phyloP scores from a whole-genome alignment of 768 basidiomycete genomes.

The Phlebiopsis flavidoalba region DNA sequence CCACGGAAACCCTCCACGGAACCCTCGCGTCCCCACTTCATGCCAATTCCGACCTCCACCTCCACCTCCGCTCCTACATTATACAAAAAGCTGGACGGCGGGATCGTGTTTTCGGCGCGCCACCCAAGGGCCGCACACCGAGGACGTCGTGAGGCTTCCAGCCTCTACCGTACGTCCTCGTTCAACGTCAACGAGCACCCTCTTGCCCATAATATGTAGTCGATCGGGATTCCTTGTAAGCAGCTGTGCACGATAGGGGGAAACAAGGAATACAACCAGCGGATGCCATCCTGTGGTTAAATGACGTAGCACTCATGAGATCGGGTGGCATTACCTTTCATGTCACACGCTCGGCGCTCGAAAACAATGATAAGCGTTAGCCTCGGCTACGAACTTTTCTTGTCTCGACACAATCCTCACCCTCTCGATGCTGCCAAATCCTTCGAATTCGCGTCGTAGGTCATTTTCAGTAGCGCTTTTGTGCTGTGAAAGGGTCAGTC shows the following conservation, averaged over 20 bases:
- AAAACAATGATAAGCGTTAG: constrained; percentile 97
- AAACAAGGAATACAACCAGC: constrained; percentile 19
- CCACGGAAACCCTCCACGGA: constrained; percentile 30
- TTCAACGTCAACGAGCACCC: constrained; percentile 96
- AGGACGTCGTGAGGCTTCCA: constrained; percentile 98
- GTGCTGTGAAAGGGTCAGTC: constrained; percentile 47
- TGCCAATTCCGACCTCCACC: constrained; percentile 45
- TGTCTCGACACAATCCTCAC: constrained; percentile 90
- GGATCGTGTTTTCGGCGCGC: constrained; percentile 80
- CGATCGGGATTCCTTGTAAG: constrained; percentile 99
- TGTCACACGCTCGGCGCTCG: constrained; percentile 96
- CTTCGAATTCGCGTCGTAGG: constrained; percentile 91
- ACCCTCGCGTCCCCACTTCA: constrained; percentile 36
- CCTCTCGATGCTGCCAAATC: constrained; percentile 91
- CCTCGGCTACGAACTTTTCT: constrained; percentile 83
- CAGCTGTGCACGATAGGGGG: constrained; percentile 42
- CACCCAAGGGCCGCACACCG: constrained; percentile 99
- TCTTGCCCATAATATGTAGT: constrained; percentile 91
- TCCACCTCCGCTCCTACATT: constrained; percentile 42
- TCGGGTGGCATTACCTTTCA: constrained; percentile 76
- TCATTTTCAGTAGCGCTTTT: constrained; percentile 90
- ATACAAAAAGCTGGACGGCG: constrained; percentile 32
- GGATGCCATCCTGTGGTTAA: constrained; percentile 15
- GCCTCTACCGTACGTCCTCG: constrained; percentile 94
- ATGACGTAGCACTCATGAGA: constrained; percentile 13